Base-by-base conservation (phyloP, 2,329 filamentous ascomycete genomes). In the Cordyceps militaris region DNA sequence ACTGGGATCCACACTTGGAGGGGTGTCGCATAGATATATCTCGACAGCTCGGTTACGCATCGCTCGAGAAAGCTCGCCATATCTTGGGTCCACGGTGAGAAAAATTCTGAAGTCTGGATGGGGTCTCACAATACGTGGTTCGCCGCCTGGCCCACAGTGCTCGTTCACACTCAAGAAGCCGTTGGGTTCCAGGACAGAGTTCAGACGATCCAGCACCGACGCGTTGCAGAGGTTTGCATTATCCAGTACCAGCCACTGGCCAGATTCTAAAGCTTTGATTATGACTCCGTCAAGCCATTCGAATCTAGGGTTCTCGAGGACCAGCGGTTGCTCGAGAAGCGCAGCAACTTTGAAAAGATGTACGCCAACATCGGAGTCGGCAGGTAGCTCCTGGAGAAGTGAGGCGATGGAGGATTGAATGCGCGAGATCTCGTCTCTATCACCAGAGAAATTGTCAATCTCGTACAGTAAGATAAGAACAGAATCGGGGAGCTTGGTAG, bases 171-270 rank as follows among this genome's bases (percentile, higher is more conserved):
- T 91, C 23, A 99, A 76, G 61, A 85, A 86, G 1, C 94, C 94
- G 66, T 92, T 87, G 0, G 91, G 92, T 69, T 99, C 94, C 8
- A 97, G 86, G 9, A 99, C 76, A 0, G 94, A 97, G 70, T 99
- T 99, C 53, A 99, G 76, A 61, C 95, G 83, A 72, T 99, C 94
- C 10, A 99, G 80, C 1, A 99, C 94, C 7, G 93, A 96, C 24
- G 93, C 88, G 66, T 88, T 97, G 74, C 95, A 99, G 58, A 99
- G 81, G 67, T 99, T 99, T 60, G 95, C 94, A 71, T 99, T 97
- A 72, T 99, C 94, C 23, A 99, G 83, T 11, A 99, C 86, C 19
- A 99, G 79, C 94, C 94, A 99, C 60, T 91, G 83, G 14, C 94
- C 94, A 64, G 87, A 79, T 66, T 95, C 82, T 11, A 97, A 78